Evolutionary conservation across 2,329 filamentous ascomycete species (phyloP).

Genomic region (Aureobasidium musti): DNA sequence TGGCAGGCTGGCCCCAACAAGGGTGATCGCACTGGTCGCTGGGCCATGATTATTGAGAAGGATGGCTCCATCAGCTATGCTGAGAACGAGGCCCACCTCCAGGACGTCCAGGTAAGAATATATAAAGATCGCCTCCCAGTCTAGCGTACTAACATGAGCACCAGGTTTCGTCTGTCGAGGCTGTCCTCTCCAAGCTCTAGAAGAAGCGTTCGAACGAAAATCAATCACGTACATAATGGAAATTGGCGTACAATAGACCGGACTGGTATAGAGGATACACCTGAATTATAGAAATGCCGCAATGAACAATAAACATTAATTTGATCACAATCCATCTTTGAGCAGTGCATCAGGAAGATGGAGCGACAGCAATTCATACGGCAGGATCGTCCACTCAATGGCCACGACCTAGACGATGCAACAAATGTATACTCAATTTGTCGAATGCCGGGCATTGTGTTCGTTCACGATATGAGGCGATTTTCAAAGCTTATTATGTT

Average conservation of each 20-base stretch:
- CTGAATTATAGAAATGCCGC: slow-evolving; percentile 20
- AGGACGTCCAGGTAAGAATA: slow-evolving; percentile 50
- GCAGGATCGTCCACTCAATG: neutral
- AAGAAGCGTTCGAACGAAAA: slow-evolving; percentile 28
- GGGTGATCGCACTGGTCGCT: slow-evolving; percentile 74
- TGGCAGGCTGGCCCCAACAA: slow-evolving; percentile 61
- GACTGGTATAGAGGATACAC: slow-evolving; percentile 1
- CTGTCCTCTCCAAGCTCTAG: slow-evolving; percentile 53
- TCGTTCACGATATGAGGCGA: neutral
- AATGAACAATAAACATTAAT: slow-evolving; percentile 21
- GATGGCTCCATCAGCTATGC: slow-evolving; percentile 82
- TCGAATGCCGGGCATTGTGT: no score
- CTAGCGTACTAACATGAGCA: slow-evolving; percentile 37
- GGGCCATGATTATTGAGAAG: slow-evolving; percentile 74
- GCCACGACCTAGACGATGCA: neutral
- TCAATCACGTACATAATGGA: neutral
- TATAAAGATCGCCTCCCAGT: neutral
- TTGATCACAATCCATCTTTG: neutral
- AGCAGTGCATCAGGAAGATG: neutral
- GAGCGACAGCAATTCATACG: neutral
- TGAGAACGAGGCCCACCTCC: slow-evolving; percentile 64
- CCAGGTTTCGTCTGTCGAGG: slow-evolving; percentile 53
- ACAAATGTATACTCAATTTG: neutral
- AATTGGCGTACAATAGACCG: neutral
- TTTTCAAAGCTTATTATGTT: slow-evolving; percentile 39